Base-by-base conservation (phyloP, 352 stramenopile species). In the Phytophthora rubi region DNA sequence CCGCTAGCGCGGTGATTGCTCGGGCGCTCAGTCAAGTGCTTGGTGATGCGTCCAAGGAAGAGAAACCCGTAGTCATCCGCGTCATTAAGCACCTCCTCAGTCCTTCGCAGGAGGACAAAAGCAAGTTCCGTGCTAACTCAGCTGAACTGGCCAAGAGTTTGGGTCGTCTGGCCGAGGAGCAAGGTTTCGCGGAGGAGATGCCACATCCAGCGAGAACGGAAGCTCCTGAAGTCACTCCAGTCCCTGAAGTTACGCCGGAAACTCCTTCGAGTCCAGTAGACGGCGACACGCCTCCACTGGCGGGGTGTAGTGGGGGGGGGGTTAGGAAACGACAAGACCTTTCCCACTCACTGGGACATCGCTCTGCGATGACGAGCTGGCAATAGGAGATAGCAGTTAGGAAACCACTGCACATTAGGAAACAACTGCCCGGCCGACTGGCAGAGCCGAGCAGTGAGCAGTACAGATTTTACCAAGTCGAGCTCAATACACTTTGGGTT, bases 81-180 rank as follows among this genome's bases (percentile, higher is more conserved):
- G 79, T 92, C 8, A 85, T 89, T 55, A 83, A 85, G 55, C 55
- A 72, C n/a, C 53, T 92, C 48, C 61, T 90, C 10, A 83, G 81
- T 9, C 72, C 62, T 8, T 65, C 71, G 21, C 51, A 71, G 39
- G 65, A 67, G n/a, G 21, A 58, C 2, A 59, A 57, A 26, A 67
- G 26, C 4, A 71, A 73, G 23, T 76, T 71, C 23, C 60, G 63
- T 61, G 62, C 72, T 33, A 47, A 74, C 35, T 60, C 53, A 12
- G 28, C 21, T 28, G 63, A 76, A 2, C 53, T 79, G 30, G 51
- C 55, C 9, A 68, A 63, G 47, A 71, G 56, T 35, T 45, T 76
- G 51, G 47, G 51, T 28, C 59, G 33, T 0, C 61, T 79, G 39
- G 68, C 69, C 13, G 30, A 68, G 26, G 51, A 79, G 42, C 45